Base-by-base conservation (phyloP, 2,329 filamentous ascomycete species). In the Fusarium avenaceum region DNA sequence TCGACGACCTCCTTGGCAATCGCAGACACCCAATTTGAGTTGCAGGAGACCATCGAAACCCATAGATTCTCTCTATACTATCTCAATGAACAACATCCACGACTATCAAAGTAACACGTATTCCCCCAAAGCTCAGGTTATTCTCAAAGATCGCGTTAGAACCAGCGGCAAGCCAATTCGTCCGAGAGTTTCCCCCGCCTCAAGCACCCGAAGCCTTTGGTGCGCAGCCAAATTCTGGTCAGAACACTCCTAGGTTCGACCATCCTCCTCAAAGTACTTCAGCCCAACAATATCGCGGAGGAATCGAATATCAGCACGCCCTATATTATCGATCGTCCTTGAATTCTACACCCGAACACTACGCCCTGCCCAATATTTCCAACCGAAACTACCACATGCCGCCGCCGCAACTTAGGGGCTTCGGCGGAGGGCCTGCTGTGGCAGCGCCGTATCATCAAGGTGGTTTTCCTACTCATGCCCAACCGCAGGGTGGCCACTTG, bases 401-500 rank as follows among this genome's bases (percentile, higher is more conserved):
- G 57, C 77, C 78, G 59, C 79, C 79, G 39, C 79, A 79, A 71
- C 74, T 80, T 47, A 75, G 79, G 70, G 77, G 75, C 72, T 81
- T 81, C 64, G 74, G 75, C 67, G 78, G 75, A 63, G 79, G 77
- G 53, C 78, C 78, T 60, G 74, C 75, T 66, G 77, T 79, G 57
- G 76, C 76, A 61, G 77, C 72, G 69, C 79, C 80, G 28, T 82
- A 82, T 68, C 80, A 82, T 67, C 79, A 81, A 60, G 77, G 78
- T 52, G 85, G 86, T 62, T 88, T 86, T 72, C 81, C 84, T n/a
- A 81, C 83, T 38, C 83, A 85, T 67, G 77, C 74, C 46, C 84
- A 87, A 70, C 81, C 82, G 44, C 86, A 87, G 69, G 81, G 80
- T 51, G 80, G 79, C 38, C 85, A 81, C 45, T 76, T 94, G 57